A percentile compares a stretch with the other conserved stretches of the same genome.
These are phyloP conservation scores for Trametes gibbosa DNA, from an alignment of 768 basidiomycete genomes.

Conservation along the genomic window DNA sequence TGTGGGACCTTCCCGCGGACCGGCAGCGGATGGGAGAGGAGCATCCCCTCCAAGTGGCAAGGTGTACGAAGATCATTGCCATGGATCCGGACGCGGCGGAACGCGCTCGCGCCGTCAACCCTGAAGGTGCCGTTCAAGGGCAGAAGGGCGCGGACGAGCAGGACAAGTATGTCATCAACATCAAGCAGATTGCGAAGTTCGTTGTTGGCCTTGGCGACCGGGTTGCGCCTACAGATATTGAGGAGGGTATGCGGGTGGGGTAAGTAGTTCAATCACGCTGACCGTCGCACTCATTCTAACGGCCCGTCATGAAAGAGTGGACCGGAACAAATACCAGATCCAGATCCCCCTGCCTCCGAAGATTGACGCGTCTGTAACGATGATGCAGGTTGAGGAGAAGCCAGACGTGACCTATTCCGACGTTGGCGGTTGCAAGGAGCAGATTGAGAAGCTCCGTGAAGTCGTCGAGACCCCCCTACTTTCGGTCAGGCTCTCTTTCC, in stretches of 20 bases:
- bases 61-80: slow-evolving; percentile 97
- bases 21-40: slow-evolving; percentile 87
- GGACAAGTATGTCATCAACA: slow-evolving; percentile 99
- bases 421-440: slow-evolving; percentile 98
- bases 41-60: slow-evolving; percentile 93
- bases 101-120: slow-evolving; percentile 75
- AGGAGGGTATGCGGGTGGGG: slow-evolving; percentile 99
- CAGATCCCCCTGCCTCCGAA: slow-evolving; percentile 98
- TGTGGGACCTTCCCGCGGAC: slow-evolving; percentile 97
- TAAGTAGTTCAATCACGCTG: slow-evolving; percentile 40
- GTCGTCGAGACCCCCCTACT: slow-evolving; percentile 96
- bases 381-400: slow-evolving; percentile 99
- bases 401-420: slow-evolving; percentile 98
- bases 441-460: slow-evolving; percentile 97
- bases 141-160: slow-evolving; percentile 98
- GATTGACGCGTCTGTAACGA: slow-evolving; percentile 98
- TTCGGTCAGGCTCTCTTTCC: slow-evolving; percentile 53
- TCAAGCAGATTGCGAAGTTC: slow-evolving; percentile 99
- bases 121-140: slow-evolving; percentile 72
- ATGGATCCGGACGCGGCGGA: slow-evolving; percentile 74
- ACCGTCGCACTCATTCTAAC: neutral
- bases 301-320: slow-evolving; percentile 55
- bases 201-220: slow-evolving; percentile 96
- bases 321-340: slow-evolving; percentile 96
- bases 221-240: slow-evolving; percentile 96